Evolutionary conservation across 768 basidiomycete genomes (phyloP).

Genomic region (Mycena rebaudengoi): DNA sequence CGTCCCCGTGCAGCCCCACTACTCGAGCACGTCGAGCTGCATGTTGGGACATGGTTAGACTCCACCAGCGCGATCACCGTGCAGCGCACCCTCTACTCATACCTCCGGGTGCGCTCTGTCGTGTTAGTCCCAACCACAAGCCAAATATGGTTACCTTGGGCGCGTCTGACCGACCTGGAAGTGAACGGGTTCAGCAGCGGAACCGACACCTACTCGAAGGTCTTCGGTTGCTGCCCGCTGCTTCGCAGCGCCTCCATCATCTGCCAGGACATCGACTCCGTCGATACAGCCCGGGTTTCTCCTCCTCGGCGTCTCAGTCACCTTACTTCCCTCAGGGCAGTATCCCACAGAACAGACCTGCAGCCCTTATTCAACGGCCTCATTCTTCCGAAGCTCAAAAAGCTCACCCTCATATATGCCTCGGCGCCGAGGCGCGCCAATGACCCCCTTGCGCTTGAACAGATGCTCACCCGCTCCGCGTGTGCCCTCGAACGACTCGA

Average conservation of each 20-base stretch:
- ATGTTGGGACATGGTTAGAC: constrained; percentile 14
- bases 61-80: not conserved
- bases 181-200: constrained; percentile 11
- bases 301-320: not conserved
- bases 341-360: constrained; percentile 14
- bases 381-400: constrained; percentile 11
- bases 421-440: constrained; percentile 2
- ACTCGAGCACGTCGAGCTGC: constrained; percentile 21
- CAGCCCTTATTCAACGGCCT: constrained; percentile 10
- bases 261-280: not conserved
- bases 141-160: constrained; percentile 19
- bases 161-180: constrained; percentile 16
- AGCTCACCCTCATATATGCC: constrained; percentile 15
- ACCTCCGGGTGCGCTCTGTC: constrained; percentile 15
- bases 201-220: not conserved
- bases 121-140: constrained; percentile 13
- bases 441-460: constrained; percentile 13
- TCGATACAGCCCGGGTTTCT: constrained; percentile 4
- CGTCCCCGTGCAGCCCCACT: constrained; percentile 15
- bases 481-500: constrained; percentile 17
- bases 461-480: constrained; percentile 6
- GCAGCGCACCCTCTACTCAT: constrained; percentile 21
- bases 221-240: constrained; percentile 12
- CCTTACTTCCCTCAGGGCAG: constrained; percentile 17
- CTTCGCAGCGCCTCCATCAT: constrained; percentile 15